phyloP scores from a whole-genome alignment of 1,139 yeast species.

The Meyerozyma athensensis region DNA sequence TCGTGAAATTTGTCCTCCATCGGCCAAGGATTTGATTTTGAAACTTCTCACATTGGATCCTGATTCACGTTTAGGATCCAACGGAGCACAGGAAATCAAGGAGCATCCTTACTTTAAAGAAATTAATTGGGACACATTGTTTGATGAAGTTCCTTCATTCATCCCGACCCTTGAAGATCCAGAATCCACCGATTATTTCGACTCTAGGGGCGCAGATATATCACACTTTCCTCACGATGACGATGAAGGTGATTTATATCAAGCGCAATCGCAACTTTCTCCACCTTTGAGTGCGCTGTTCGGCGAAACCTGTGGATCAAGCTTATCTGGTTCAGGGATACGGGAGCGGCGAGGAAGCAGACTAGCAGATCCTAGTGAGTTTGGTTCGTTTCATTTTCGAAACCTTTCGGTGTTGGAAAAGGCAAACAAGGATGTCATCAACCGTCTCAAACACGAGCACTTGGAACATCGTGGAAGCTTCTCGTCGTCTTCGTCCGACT shows the following conservation, averaged over 20 bases:
- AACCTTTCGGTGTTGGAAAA: constrained; percentile 86
- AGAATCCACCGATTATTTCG: constrained; percentile 89
- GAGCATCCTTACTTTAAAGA: constrained; percentile 70
- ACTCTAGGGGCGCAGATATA: constrained; percentile 78
- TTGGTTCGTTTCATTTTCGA: constrained; percentile 90
- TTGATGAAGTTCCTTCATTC: constrained; percentile 75
- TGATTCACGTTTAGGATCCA: constrained; percentile 60
- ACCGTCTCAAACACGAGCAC: constrained; percentile 80
- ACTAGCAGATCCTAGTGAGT: constrained; percentile 71
- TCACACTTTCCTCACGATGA: constrained; percentile 56
- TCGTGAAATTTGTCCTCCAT: constrained; percentile 50
- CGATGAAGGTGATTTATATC: constrained; percentile 32
- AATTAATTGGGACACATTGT: constrained; percentile 72
- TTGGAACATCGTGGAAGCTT: constrained; percentile 47
- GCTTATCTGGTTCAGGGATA: constrained; percentile 25
- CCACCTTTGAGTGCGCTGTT: constrained; percentile 2
- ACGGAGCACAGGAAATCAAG: constrained; percentile 77
- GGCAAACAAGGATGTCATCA: constrained; percentile 90
- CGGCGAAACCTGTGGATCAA: background rate
- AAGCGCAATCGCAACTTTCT: constrained; percentile 6
- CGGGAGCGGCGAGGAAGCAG: constrained; percentile 65
- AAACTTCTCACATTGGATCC: constrained; percentile 63
- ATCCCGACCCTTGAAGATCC: constrained; percentile 79
- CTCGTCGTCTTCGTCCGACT: constrained; percentile 42
- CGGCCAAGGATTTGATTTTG: constrained; percentile 69